Evolutionary conservation across 139 green algal species (phyloP).

Genomic region (Desmodesmus armatus): DNA sequence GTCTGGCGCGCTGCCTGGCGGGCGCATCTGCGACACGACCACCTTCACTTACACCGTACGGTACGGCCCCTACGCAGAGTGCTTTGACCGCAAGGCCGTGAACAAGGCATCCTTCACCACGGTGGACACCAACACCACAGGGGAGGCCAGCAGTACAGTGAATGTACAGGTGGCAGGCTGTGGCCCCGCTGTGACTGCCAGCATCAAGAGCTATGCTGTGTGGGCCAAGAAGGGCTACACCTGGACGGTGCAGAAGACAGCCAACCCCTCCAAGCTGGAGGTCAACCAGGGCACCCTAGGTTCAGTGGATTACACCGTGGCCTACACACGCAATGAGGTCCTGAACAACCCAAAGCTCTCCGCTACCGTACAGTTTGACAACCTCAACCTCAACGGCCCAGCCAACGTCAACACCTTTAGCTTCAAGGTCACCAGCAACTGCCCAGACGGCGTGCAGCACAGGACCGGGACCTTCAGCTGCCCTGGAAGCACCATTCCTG

Average conservation of each 20-base stretch:
- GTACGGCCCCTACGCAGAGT: slow-evolving; percentile 38
- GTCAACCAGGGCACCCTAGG: neutral
- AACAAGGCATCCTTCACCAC: slow-evolving; percentile 31
- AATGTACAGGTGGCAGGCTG: slow-evolving; percentile 6
- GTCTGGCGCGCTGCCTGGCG: slow-evolving; percentile 10
- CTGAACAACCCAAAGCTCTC: slow-evolving; percentile 17
- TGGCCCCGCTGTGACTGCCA: slow-evolving; percentile 18
- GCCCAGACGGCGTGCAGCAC: neutral
- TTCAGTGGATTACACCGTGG: slow-evolving; percentile 22
- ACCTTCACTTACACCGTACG: slow-evolving; percentile 47
- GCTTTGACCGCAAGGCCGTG: neutral
- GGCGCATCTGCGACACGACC: slow-evolving; percentile 33
- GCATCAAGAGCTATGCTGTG: slow-evolving; percentile 16
- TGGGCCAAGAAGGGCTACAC: slow-evolving; percentile 37
- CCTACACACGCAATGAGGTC: slow-evolving; percentile 18
- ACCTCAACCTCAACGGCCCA: neutral
- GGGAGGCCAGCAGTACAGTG: neutral
- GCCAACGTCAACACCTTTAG: neutral
- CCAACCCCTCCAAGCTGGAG: neutral
- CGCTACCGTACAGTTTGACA: slow-evolving; percentile 27
- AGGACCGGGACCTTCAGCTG: slow-evolving; percentile 30
- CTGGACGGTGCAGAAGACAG: slow-evolving; percentile 27
- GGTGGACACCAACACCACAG: slow-evolving; percentile 13
- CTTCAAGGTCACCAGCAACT: slow-evolving; percentile 10
- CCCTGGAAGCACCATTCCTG: slow-evolving; percentile 12